Evolutionary conservation across 2,329 filamentous ascomycete genomes (phyloP).

Genomic region (Nannizzia gypsea): DNA sequence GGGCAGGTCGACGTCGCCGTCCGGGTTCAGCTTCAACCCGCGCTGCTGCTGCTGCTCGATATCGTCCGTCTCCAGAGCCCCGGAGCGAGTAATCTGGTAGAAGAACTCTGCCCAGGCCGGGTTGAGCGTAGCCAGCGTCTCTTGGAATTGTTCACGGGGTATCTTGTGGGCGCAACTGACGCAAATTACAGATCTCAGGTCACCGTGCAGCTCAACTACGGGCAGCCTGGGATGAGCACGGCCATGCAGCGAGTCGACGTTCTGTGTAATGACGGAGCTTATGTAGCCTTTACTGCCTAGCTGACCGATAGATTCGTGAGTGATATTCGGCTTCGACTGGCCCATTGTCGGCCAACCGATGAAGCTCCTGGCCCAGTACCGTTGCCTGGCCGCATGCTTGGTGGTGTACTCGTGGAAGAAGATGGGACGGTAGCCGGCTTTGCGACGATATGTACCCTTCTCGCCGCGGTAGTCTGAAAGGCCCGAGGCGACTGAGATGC

Average conservation of each 20-base stretch:
- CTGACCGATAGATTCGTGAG: slow-evolving; percentile 64
- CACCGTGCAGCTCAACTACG: slow-evolving; percentile 83
- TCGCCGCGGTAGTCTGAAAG: slow-evolving; percentile 84
- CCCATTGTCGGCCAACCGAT: slow-evolving; percentile 78
- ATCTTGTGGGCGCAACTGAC: slow-evolving; percentile 63
- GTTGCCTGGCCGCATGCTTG: slow-evolving; percentile 71
- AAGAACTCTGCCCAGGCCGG: slow-evolving; percentile 75
- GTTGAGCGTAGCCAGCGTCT: slow-evolving; percentile 64
- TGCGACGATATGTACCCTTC: slow-evolving; percentile 84
- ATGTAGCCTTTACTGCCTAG: slow-evolving; percentile 63
- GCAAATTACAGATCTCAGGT: slow-evolving; percentile 70
- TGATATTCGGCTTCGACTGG: slow-evolving; percentile 65
- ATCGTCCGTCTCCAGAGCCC: slow-evolving; percentile 67
- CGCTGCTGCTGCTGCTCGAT: slow-evolving; percentile 53
- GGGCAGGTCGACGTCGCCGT: slow-evolving; percentile 86
- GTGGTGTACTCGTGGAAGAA: slow-evolving; percentile 83
- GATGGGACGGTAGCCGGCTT: slow-evolving; percentile 80
- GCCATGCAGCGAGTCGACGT: slow-evolving; percentile 89
- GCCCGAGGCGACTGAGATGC: slow-evolving; percentile 85
- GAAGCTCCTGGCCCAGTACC: slow-evolving; percentile 94
- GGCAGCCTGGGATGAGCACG: slow-evolving; percentile 60
- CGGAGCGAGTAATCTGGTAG: slow-evolving; percentile 55
- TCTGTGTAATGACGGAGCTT: slow-evolving; percentile 75
- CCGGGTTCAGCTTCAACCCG: slow-evolving; percentile 76
- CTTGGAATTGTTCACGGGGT: slow-evolving; percentile 62